Evolutionary conservation across 2,329 filamentous ascomycete species (phyloP), one percentile per base, ranked within the genome.

Genomic region (Colletotrichum chrysophilum): DNA sequence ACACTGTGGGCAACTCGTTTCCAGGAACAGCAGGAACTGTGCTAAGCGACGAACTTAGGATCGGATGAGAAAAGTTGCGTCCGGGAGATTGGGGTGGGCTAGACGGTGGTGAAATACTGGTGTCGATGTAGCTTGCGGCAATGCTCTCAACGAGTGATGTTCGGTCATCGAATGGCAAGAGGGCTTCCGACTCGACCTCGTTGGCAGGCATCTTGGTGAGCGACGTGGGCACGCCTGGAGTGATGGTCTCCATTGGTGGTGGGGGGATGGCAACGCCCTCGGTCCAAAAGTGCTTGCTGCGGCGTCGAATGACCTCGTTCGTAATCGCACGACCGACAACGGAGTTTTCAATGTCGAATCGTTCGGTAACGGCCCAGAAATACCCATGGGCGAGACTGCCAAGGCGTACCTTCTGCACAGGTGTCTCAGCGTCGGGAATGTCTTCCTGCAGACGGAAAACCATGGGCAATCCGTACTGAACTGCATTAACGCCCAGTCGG

Each of bases 351-450:
- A 97, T 93, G 61, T 94, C 91, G 77, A 98, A 96, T 71, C 91
- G 93, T 74, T 96, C 93, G 6, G 91, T 92, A 76, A 98, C 82
- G 1, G 92, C 91, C 93, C 94, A 96, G 74, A 98, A 92, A 83
- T 98, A 98, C 10, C 95, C 96, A 81, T 98, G 95, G 66, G 96
- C 95, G 72, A 98, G 87, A 81, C 94, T 96, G 34, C 94, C 95
- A 58, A 97, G 88, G 58, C 95, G 93, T 52, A 98, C 91, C 81
- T 96, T 97, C 34, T 93, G 90, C 56, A 91, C 83, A 0, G 94
- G 92, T 28, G 90, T 90, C 62, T 93, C 91, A 4, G 93, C 88
- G 9, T 91, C 90, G 71, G 91, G 89, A 36, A 97, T 94, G 77
- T 97, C 95, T 80, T 98, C 95, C 83, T 98, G 96, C 2, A 98